Percentiles rank a stretch among this genome's conserved stretches.
Conservation (phyloP, 2,329 filamentous ascomycete genomes). For the Dactylonectria estremocensis region DNA sequence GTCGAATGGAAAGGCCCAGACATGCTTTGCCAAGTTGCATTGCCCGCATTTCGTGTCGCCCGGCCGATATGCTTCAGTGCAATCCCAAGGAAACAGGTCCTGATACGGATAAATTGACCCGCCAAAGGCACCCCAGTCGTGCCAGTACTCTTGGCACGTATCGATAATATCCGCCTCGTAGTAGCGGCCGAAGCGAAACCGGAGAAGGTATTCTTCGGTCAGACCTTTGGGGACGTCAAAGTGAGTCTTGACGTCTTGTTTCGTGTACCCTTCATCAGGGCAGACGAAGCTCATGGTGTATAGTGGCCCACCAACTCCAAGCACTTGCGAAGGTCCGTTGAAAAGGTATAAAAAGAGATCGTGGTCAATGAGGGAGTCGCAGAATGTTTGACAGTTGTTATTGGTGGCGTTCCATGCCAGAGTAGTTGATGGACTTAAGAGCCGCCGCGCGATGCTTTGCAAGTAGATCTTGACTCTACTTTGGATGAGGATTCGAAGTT, state of each 20-base stretch:
- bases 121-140: conserved; percentile 61
- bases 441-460: conserved; percentile 46
- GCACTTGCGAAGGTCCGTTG: conserved; percentile 17
- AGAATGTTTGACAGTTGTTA: conserved; percentile 59
- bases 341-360: conserved; percentile 49
- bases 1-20: conserved; percentile 62
- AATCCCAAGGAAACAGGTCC: conserved; percentile 63
- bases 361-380: conserved; percentile 53
- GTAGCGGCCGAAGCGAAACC: conserved; percentile 55
- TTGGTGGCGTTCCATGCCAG: conserved; percentile 51
- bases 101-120: conserved; percentile 58
- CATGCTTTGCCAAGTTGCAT: conserved; percentile 62
- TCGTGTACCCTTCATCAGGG: conserved; percentile 46
- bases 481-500: conserved; percentile 46
- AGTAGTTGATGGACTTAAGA: conserved; percentile 47
- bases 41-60: conserved; percentile 55
- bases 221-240: conserved; percentile 57
- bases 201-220: conserved; percentile 60
- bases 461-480: conserved; percentile 50
- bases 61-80: conserved; percentile 59
- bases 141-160: conserved; percentile 61
- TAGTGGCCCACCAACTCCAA: conserved; percentile 16
- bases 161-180: conserved; percentile 61
- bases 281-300: conserved; percentile 60
- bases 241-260: conserved; percentile 50